A percentile compares a stretch with the other conserved stretches of the same genome.
Evolutionary conservation across 768 basidiomycete species (phyloP).

Genomic region (Hirschioporus abietinus): DNA sequence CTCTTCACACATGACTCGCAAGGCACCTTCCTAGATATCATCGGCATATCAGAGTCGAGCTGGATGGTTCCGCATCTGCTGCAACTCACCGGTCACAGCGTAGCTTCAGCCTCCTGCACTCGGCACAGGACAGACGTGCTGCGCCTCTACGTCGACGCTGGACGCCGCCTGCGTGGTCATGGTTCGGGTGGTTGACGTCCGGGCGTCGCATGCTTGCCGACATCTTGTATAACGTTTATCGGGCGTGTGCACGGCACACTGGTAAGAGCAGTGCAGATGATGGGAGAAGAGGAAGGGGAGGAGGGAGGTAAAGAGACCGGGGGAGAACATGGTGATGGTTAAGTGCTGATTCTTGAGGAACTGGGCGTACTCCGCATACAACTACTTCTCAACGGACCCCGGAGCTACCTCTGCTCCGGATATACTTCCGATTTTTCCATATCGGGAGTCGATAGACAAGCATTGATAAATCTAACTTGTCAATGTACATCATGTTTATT

Average conservation of each 20-base stretch:
- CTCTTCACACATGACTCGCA: slow-evolving; percentile 79
- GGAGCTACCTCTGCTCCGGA: background rate
- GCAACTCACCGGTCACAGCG: slow-evolving; percentile 65
- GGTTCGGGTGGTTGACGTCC: background rate
- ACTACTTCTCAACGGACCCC: background rate
- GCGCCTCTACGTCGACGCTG: slow-evolving; percentile 55
- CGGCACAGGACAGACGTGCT: slow-evolving; percentile 72
- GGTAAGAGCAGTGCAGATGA: slow-evolving; percentile 22
- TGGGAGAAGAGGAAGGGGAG: slow-evolving; percentile 8
- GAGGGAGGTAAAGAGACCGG: background rate
- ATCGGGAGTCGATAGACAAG: background rate
- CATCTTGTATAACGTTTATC: slow-evolving; percentile 15
- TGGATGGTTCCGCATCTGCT: background rate
- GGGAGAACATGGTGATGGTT: background rate
- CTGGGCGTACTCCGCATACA: background rate
- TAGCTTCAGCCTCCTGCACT: slow-evolving; percentile 70
- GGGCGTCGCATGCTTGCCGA: background rate
- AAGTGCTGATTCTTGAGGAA: background rate
- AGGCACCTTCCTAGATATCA: slow-evolving; percentile 27
- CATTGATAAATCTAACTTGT: background rate
- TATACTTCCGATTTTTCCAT: background rate
- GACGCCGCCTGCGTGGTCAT: background rate
- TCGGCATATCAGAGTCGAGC: background rate
- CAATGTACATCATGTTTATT: too few relatives aligned
- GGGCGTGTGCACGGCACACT: slow-evolving; percentile 13